Evolutionary conservation across 148 eudicot species (phyloP), one percentile per base, ranked within the genome.

Genomic region (Amaranthus palmeri): DNA sequence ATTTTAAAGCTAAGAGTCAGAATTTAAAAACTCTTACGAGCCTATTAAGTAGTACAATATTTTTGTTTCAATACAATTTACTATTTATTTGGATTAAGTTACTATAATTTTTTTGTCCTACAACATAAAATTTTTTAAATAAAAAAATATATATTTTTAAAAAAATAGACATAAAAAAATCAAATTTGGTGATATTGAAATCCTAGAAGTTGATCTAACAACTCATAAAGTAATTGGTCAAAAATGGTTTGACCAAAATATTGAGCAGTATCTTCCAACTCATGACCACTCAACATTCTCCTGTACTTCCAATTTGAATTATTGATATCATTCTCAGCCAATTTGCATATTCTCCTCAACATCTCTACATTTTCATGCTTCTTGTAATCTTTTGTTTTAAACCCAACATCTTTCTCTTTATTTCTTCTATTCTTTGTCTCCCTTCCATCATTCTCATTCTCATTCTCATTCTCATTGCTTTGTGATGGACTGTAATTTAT

Each of bases 191-290:
- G 42, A 42, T 42, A 70, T 50, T 79, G 18, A 78, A 68, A 8
- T 41, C 17, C 55, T 58, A 82, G 5, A 25, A 85, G 85, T 65
- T 85, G 83, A 78, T 85, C 80, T 36, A 85, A 74, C n/a, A 86
- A 50, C 71, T 90, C 96, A 68, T 46, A 67, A 56, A 92, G 64
- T 81, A 90, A 76, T 9, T 74, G 72, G 71, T 86, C 87, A 65
- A 86, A 80, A 67, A 92, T 85, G 4, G 71, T 67, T 15, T 56
- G 72, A 71, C 78, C 86, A 62, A 81, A 80, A 44, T 80, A 79
- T 50, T 66, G 67, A 54, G 72, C 65, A 50, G 77, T 11, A 77
- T 82, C 89, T 73, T 78, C 72, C 70, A 70, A 58, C 61, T 77
- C 88, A 74, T 81, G 52, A 48, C 62, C 40, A 25, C 67, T 78